Percentiles rank a stretch among this genome's conserved stretches.
Conservation (phyloP, 352 stramenopile genomes). For the Pythium grandisporangium region DNA sequence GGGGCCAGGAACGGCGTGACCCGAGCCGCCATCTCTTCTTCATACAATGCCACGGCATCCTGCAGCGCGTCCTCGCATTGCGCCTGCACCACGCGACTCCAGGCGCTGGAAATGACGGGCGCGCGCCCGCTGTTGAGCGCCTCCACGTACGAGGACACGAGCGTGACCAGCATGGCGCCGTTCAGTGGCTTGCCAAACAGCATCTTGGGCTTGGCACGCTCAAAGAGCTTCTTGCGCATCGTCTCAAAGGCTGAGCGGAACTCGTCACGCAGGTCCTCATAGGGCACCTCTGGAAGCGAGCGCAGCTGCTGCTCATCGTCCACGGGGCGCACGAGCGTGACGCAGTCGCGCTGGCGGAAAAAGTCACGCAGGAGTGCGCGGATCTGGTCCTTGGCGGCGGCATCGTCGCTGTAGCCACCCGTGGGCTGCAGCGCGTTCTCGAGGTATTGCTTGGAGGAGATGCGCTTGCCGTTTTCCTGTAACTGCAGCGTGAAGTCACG, state of each 20-base stretch:
- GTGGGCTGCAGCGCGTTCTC: constrained; percentile 80
- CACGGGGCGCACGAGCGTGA: constrained; percentile 85
- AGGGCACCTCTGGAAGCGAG: constrained; percentile 55
- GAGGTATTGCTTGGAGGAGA: constrained; percentile 85
- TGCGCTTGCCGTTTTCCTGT: constrained; percentile 79
- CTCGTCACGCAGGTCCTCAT: constrained; percentile 69
- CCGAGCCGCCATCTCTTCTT: constrained; percentile 43
- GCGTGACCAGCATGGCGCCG: constrained; percentile 80
- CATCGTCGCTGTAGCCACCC: constrained; percentile 70
- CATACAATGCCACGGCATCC: constrained; percentile 71
- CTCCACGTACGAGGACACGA: constrained; percentile 76
- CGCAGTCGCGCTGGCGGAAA: constrained; percentile 81
- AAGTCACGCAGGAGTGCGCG: constrained; percentile 68
- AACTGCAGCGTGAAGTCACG: constrained; percentile 86
- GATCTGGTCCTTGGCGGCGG: constrained; percentile 74
- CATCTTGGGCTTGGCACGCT: constrained; percentile 76
- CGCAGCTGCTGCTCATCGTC: constrained; percentile 80
- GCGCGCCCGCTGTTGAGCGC: constrained; percentile 83
- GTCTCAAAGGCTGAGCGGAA: constrained; percentile 71
- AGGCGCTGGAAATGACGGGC: constrained; percentile 84
- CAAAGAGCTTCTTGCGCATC: constrained; percentile 59
- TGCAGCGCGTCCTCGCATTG: constrained; percentile 78
- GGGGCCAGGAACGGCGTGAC: constrained; percentile 39
- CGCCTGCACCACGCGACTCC: constrained; percentile 80
- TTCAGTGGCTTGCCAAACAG: constrained; percentile 82